phyloP scores from a whole-genome alignment of 192 early-diverging fungal genomes.

The Obelidium mucronatum region DNA sequence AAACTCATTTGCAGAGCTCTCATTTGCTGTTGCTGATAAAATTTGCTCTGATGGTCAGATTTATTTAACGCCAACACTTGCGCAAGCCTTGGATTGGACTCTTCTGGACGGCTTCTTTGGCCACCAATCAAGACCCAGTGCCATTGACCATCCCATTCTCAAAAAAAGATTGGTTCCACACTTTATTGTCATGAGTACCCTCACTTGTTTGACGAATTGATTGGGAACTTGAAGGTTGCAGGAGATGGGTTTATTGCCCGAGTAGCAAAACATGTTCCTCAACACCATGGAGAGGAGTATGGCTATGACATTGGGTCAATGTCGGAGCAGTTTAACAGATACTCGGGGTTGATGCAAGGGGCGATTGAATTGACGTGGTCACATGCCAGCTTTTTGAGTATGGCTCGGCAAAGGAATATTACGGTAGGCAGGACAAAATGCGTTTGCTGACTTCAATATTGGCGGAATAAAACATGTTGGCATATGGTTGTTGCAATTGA shows the following conservation, averaged over 20 bases:
- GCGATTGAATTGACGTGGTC: conserved; percentile 78
- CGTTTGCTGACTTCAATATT: neutral
- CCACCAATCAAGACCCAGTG: too few relatives aligned
- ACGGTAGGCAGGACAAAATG: neutral
- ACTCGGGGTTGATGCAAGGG: conserved; percentile 63
- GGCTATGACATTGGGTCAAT: conserved; percentile 52
- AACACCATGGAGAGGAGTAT: conserved; percentile 1
- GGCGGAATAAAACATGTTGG: too few relatives aligned
- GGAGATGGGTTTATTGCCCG: conserved; percentile 69
- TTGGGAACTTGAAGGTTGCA: conserved; percentile 22
- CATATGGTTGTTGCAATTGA: neutral
- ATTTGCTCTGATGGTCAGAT: neutral
- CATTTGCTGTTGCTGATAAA: conserved; percentile 26
- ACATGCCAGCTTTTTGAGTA: conserved; percentile 63
- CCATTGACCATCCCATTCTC: too few relatives aligned
- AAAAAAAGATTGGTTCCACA: too few relatives aligned
- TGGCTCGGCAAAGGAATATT: neutral
- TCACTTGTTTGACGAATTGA: conserved; percentile 46
- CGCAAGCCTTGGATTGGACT: neutral
- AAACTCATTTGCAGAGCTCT: conserved; percentile 64
- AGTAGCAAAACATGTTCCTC: conserved; percentile 57
- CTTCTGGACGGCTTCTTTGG: conserved; percentile 3
- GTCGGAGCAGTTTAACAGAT: conserved; percentile 69
- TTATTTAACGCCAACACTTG: neutral
- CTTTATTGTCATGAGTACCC: too few relatives aligned